These are phyloP conservation scores for Annona squamosa DNA, from an alignment of 164 flowering plant species.

Conservation along the genomic window DNA sequence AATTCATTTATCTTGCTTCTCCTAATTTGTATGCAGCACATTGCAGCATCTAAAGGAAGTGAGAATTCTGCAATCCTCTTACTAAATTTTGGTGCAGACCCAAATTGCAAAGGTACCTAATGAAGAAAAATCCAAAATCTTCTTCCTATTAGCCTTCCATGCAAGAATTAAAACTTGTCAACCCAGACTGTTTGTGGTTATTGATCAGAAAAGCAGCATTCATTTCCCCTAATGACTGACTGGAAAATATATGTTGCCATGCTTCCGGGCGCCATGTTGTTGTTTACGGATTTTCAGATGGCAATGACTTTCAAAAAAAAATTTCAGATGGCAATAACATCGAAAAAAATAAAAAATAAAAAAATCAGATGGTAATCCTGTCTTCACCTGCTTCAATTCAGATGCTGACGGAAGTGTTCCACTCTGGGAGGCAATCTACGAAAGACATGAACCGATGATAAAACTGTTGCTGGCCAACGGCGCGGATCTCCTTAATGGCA, in stretches of 20 bases:
- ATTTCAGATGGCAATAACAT: too few species aligned
- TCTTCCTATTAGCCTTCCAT: not conserved
- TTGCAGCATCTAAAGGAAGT: conserved; percentile 74
- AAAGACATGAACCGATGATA: conserved; percentile 35
- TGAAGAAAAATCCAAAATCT: not conserved
- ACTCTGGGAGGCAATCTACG: conserved; percentile 77
- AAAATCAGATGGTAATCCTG: too few species aligned
- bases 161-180: conserved; percentile 13
- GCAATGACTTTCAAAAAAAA: too few species aligned
- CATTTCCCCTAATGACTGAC: too few species aligned
- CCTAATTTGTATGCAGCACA: conserved; percentile 44
- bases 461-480: conserved; percentile 50
- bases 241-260: too few species aligned
- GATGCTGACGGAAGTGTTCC: conserved; percentile 76
- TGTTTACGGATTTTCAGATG: too few species aligned
- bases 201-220: too few species aligned
- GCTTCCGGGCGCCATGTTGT: too few species aligned
- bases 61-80: conserved; percentile 64
- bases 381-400: conserved; percentile 14
- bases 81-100: conserved; percentile 74
- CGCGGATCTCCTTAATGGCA: conserved; percentile 43
- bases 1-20: not conserved
- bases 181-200: too few species aligned
- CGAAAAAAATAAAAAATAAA: too few species aligned
- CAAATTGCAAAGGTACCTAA: conserved; percentile 66